Evolutionary conservation across 352 stramenopile species (phyloP).

Genomic region (Phytophthora chlamydospora): DNA sequence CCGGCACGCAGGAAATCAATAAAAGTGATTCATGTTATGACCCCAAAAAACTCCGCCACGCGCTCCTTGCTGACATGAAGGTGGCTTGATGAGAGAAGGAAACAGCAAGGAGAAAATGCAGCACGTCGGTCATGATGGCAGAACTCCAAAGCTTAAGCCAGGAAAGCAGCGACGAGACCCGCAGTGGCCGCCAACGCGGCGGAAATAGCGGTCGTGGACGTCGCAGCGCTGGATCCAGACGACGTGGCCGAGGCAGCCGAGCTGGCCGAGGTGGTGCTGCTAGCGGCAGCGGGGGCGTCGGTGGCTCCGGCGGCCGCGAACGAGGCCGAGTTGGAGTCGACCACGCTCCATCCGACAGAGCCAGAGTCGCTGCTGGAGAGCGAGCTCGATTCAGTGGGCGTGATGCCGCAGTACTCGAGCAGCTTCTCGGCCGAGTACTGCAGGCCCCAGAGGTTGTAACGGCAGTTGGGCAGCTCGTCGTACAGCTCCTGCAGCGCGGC

Average conservation of each 20-base stretch:
- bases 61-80: constrained; percentile 16
- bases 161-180: constrained; percentile 35
- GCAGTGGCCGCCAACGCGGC: constrained; percentile 28
- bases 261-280: constrained; percentile 19
- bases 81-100: constrained; percentile 13
- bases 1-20: constrained; percentile 17
- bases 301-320: constrained; percentile 53
- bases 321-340: constrained; percentile 22
- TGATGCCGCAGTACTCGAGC: constrained; percentile 59
- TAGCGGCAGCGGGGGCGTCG: constrained; percentile 34
- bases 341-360: constrained; percentile 33
- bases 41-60: constrained; percentile 15
- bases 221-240: constrained; percentile 24
- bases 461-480: constrained; percentile 62
- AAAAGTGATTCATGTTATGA: constrained; percentile 33
- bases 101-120: constrained; percentile 4
- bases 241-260: constrained; percentile 17
- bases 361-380: constrained; percentile 20
- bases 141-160: constrained; percentile 25
- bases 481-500: constrained; percentile 67
- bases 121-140: not conserved
- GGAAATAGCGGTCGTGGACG: constrained; percentile 16
- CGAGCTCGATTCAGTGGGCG: constrained; percentile 29
- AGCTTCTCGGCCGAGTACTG: constrained; percentile 45
- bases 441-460: constrained; percentile 58